Conservation (phyloP, 345 rosid genomes). For the Pugionium cornutum region DNA sequence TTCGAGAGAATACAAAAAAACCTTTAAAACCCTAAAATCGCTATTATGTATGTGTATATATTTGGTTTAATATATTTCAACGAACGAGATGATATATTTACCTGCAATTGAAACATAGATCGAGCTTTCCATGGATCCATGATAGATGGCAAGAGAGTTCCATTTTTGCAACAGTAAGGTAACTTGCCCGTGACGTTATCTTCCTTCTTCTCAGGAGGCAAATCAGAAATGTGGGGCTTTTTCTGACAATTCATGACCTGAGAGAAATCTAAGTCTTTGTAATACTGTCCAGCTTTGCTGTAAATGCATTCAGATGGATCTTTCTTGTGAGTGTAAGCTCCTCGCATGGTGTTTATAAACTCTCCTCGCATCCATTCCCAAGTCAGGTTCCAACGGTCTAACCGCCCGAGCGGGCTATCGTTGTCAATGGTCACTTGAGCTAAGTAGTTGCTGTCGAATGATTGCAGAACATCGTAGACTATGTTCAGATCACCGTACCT, state of each 20-base stretch:
- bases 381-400: conserved; percentile 90
- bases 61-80: no score
- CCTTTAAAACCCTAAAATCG: neutral
- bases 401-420: conserved; percentile 65
- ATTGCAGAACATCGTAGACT: conserved; percentile 47
- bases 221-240: conserved; percentile 51
- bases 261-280: neutral
- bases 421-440: conserved; percentile 94
- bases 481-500: conserved; percentile 67
- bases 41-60: no score
- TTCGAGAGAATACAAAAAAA: neutral
- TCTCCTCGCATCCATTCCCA: conserved; percentile 72
- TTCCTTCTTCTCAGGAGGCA: conserved; percentile 33
- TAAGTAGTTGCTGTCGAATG: conserved; percentile 66
- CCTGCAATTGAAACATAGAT: conserved; percentile 73
- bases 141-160: conserved; percentile 58
- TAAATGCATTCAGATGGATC: no score
- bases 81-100: conserved; percentile 29
- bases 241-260: conserved; percentile 64
- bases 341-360: conserved; percentile 64
- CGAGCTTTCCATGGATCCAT: conserved; percentile 66
- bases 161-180: conserved; percentile 81
- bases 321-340: no score
- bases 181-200: conserved; percentile 63
- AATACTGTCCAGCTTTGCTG: conserved; percentile 50